These are phyloP conservation scores for Cercospora sp. DNA, from an alignment of 2,329 filamentous ascomycete species.

Conservation along the genomic window DNA sequence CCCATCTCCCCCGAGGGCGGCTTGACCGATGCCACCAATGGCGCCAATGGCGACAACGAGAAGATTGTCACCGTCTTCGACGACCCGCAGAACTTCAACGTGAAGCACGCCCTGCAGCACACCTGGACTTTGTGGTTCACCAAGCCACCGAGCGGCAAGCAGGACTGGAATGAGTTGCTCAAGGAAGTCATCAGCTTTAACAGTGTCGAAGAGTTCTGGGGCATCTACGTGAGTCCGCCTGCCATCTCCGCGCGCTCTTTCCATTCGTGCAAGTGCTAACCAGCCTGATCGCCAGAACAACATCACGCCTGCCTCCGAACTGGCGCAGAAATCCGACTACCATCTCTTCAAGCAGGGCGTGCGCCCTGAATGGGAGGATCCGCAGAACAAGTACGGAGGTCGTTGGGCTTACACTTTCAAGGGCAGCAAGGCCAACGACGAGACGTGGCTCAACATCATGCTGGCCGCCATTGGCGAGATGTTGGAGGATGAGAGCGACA, in stretches of 20 bases:
- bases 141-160: constrained; percentile 90
- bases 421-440: constrained; percentile 90
- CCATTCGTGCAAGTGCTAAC: constrained; percentile 20
- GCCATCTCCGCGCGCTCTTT: constrained; percentile 4
- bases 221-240: constrained; percentile 78
- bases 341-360: constrained; percentile 98
- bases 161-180: constrained; percentile 97
- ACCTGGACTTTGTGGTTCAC: constrained; percentile 99
- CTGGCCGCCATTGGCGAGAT: constrained; percentile 96
- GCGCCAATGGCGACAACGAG: constrained; percentile 47
- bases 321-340: constrained; percentile 97
- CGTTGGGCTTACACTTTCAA: constrained; percentile 99
- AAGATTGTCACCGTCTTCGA: constrained; percentile 93
- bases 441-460: constrained; percentile 98
- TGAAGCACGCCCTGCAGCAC: constrained; percentile 97
- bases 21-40: constrained; percentile 50
- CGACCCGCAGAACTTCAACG: constrained; percentile 98
- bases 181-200: constrained; percentile 99
- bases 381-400: constrained; percentile 97
- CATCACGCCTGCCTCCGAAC: constrained; percentile 91
- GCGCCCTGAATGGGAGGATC: constrained; percentile 97
- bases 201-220: constrained; percentile 99
- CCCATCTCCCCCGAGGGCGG: constrained; percentile 55
- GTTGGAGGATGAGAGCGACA: constrained; percentile 89
- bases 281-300: constrained; percentile 71